Conservation (phyloP, 2,329 filamentous ascomycete species). For the Xylariales sp. region DNA sequence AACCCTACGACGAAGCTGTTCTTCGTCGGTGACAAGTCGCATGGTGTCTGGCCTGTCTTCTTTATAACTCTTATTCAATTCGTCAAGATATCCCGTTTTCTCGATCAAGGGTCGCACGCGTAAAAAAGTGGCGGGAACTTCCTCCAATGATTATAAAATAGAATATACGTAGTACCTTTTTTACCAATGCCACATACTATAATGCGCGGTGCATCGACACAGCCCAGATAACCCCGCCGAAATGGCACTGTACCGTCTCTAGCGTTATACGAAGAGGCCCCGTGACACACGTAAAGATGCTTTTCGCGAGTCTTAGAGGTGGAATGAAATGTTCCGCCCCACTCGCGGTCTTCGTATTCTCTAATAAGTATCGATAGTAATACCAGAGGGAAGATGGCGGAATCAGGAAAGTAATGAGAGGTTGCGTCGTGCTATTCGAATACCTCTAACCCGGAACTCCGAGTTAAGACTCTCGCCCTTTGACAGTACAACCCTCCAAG, state of each 20-base stretch:
- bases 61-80: neutral
- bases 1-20: too few relatives aligned
- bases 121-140: neutral
- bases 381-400: neutral
- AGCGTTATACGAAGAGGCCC: neutral
- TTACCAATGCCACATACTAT: neutral
- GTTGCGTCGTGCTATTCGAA: neutral
- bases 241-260: neutral
- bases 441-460: too few relatives aligned
- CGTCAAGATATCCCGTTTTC: neutral
- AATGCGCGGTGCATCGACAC: neutral
- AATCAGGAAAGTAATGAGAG: conserved; percentile 3
- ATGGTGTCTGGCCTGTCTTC: neutral
- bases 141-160: neutral
- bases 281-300: neutral
- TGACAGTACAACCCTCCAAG: too few relatives aligned
- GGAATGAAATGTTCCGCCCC: neutral
- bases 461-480: too few relatives aligned
- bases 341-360: neutral
- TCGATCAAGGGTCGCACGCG: too few relatives aligned
- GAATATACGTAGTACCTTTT: too few relatives aligned
- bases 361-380: neutral
- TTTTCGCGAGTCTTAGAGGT: conserved; percentile 2
- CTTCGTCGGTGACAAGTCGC: too few relatives aligned
- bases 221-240: neutral